These are phyloP conservation scores for Candida parachauliodes DNA, from an alignment of 805 yeast species.

Conservation along the genomic window DNA sequence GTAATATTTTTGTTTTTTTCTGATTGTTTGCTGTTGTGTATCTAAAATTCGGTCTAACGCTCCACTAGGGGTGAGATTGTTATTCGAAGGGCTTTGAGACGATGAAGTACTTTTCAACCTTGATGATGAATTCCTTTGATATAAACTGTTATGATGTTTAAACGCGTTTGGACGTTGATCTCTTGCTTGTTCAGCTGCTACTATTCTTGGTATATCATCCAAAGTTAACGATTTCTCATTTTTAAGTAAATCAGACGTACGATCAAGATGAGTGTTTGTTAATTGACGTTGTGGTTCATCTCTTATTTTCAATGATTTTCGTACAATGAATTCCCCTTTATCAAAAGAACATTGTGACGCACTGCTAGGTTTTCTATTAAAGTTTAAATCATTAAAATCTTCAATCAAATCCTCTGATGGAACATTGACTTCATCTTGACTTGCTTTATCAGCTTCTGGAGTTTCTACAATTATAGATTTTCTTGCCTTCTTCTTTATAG, in stretches of 20 bases:
- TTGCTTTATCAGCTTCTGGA: slow-evolving; percentile 47
- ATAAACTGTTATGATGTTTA: slow-evolving; percentile 62
- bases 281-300: slow-evolving; percentile 38
- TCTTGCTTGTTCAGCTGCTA: slow-evolving; percentile 94
- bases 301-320: slow-evolving; percentile 24
- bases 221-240: slow-evolving; percentile 83
- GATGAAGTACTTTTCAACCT: not conserved
- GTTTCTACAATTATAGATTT: slow-evolving; percentile 64
- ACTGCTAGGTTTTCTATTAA: slow-evolving; percentile 4
- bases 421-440: slow-evolving; percentile 6
- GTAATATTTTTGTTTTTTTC: slow-evolving; percentile 44
- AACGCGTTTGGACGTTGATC: slow-evolving; percentile 91
- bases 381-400: slow-evolving; percentile 11
- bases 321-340: slow-evolving; percentile 21
- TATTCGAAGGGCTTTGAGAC: slow-evolving; percentile 1
- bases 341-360: slow-evolving; percentile 11
- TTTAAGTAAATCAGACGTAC: slow-evolving; percentile 67
- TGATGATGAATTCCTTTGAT: slow-evolving; percentile 28
- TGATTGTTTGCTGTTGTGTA: slow-evolving; percentile 4
- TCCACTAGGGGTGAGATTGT: slow-evolving; percentile 6
- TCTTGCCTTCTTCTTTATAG: slow-evolving; percentile 59
- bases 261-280: slow-evolving; percentile 43
- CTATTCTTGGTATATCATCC: slow-evolving; percentile 96
- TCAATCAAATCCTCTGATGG: slow-evolving; percentile 13
- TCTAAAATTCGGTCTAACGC: slow-evolving; percentile 10